phyloP scores from a whole-genome alignment of 139 green algal genomes.

The Tetraselmis chui region DNA sequence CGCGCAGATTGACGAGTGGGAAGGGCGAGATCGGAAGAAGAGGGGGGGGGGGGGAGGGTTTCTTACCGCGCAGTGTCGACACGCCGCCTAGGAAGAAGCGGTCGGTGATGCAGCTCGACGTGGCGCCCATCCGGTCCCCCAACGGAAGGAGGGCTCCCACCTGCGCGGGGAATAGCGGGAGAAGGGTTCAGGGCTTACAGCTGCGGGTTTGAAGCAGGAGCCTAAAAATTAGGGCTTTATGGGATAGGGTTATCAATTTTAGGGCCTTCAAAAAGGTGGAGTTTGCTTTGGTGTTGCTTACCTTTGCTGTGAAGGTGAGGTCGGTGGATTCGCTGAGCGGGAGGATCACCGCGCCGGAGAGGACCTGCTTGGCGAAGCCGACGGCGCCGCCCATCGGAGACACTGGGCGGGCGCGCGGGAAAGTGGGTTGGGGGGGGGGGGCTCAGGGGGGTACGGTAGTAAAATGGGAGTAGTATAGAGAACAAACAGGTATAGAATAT shows the following conservation, averaged over 20 bases:
- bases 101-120: constrained; percentile 44
- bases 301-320: neutral
- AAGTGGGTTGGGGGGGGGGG: too few relatives aligned
- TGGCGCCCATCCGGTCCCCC: constrained; percentile 8
- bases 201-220: constrained; percentile 14
- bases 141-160: constrained; percentile 51
- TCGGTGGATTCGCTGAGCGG: neutral
- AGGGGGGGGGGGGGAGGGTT: too few relatives aligned
- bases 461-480: too few relatives aligned
- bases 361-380: neutral
- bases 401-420: neutral
- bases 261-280: too few relatives aligned
- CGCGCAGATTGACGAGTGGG: too few relatives aligned
- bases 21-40: too few relatives aligned
- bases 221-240: too few relatives aligned
- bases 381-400: neutral
- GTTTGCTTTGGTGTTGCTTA: too few relatives aligned
- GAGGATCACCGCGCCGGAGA: neutral
- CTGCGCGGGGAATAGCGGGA: constrained; percentile 16
- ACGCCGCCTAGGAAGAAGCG: constrained; percentile 69
- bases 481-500: too few relatives aligned
- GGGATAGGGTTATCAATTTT: too few relatives aligned
- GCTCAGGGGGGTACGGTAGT: too few relatives aligned
- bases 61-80: constrained; percentile 35
- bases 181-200: constrained; percentile 9